Conservation (phyloP, 306 rosid species). For the Dalbergia cultrata region DNA sequence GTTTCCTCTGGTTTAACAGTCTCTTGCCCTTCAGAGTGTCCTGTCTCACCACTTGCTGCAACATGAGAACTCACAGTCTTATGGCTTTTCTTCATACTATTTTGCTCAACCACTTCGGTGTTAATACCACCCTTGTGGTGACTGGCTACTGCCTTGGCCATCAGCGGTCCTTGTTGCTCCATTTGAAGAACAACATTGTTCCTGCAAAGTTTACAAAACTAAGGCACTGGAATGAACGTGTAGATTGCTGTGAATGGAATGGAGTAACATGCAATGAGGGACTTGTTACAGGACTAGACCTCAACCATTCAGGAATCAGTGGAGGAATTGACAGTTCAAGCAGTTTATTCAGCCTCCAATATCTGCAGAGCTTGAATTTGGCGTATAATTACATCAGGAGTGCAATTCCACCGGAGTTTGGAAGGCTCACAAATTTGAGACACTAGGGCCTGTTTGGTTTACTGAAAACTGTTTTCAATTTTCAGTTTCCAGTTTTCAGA, state of each 20-base stretch:
- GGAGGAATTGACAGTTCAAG: background rate
- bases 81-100: background rate
- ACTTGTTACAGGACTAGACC: background rate
- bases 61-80: background rate
- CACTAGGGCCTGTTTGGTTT: too few relatives aligned
- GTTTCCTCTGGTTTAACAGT: too few relatives aligned
- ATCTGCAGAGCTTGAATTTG: background rate
- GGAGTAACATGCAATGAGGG: background rate
- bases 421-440: conserved; percentile 29
- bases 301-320: background rate
- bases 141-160: background rate
- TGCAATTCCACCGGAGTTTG: background rate
- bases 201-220: too few relatives aligned
- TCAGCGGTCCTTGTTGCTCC: background rate
- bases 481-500: too few relatives aligned
- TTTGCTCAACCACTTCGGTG: background rate
- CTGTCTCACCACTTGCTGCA: too few relatives aligned
- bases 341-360: background rate
- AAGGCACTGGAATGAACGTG: conserved; percentile 36
- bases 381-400: background rate
- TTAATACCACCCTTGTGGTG: background rate
- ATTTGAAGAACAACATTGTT: conserved; percentile 42
- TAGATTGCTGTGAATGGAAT: conserved; percentile 51
- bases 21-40: too few relatives aligned
- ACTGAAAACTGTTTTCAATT: too few relatives aligned